Percentiles rank a stretch among this genome's conserved stretches.
These are phyloP conservation scores for Nakaseomyces glabratus DNA, from an alignment of 1,139 yeast species.

Conservation along the genomic window DNA sequence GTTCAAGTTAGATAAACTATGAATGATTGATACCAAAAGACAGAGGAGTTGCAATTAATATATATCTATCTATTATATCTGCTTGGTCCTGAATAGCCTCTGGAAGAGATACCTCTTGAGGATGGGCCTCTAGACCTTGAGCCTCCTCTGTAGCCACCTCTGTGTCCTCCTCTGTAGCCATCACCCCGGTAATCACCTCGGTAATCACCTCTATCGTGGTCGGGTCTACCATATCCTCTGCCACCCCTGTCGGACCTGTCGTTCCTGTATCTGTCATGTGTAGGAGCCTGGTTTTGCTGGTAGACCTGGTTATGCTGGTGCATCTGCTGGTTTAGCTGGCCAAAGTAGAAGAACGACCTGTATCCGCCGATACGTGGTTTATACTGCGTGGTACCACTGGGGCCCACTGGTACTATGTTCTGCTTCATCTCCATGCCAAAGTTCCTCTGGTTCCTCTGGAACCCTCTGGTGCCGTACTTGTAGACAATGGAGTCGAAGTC, in stretches of 20 bases:
- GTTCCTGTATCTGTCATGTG: constrained; percentile 14
- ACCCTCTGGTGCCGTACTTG: constrained; percentile 18
- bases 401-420: constrained; percentile 31
- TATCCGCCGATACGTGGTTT: constrained; percentile 38
- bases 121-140: too few species aligned
- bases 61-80: constrained; percentile 3
- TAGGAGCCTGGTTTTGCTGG: constrained; percentile 4
- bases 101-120: too few species aligned
- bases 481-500: constrained; percentile 59
- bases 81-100: constrained; percentile 7
- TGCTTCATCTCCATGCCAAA: constrained; percentile 25
- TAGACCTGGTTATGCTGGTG: constrained; percentile 4
- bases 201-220: constrained; percentile 5
- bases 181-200: not conserved
- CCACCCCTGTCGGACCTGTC: constrained; percentile 8
- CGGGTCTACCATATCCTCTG: constrained; percentile 8
- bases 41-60: not conserved
- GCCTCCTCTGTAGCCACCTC: constrained; percentile 2
- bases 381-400: constrained; percentile 34
- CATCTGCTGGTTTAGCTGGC: constrained; percentile 13
- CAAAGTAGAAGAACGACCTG: constrained; percentile 30
- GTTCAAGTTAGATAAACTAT: too few species aligned
- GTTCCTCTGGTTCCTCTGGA: constrained; percentile 15
- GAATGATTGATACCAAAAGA: too few species aligned
- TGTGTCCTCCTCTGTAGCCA: constrained; percentile 1